Conservation (phyloP, 179 eudicot species). For the Silene coronaria region DNA sequence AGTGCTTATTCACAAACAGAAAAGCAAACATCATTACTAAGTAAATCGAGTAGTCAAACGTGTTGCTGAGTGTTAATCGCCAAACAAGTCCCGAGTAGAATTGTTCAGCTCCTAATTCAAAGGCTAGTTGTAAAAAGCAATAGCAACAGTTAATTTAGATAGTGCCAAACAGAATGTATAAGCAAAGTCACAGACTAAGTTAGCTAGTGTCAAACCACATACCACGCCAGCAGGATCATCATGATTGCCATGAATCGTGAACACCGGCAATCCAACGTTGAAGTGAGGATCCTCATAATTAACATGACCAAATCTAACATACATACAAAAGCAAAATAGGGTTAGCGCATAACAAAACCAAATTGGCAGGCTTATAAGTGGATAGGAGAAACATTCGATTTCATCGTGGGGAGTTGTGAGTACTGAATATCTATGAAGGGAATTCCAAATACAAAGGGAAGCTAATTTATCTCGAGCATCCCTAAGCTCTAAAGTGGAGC, state of each 20-base stretch:
- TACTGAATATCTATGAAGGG: not conserved
- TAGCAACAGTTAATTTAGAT: not conserved
- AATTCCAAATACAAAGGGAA: not conserved
- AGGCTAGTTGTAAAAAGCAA: not conserved
- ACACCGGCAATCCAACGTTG: conserved; percentile 98
- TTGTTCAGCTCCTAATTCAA: not conserved
- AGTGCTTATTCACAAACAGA: not conserved
- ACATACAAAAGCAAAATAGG: not conserved
- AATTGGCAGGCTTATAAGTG: not conserved
- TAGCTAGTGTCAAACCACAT: conserved; percentile 26
- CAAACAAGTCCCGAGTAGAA: not conserved
- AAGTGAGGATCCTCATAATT: conserved; percentile 98
- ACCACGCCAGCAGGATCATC: conserved; percentile 99
- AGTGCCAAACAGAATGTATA: not conserved
- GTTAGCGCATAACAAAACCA: not conserved
- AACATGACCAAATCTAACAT: conserved; percentile 89
- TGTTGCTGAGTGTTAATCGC: not conserved
- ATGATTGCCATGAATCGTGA: conserved; percentile 99
- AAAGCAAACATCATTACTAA: not conserved
- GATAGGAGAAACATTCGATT: not conserved
- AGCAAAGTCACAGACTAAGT: not conserved
- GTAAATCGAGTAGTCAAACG: not conserved
- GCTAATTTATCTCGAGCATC: not conserved
- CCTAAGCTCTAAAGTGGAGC: not conserved
- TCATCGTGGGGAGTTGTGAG: not conserved